phyloP scores from a whole-genome alignment of 768 basidiomycete genomes.

The Tylopilus plumbeoviolaceoides region DNA sequence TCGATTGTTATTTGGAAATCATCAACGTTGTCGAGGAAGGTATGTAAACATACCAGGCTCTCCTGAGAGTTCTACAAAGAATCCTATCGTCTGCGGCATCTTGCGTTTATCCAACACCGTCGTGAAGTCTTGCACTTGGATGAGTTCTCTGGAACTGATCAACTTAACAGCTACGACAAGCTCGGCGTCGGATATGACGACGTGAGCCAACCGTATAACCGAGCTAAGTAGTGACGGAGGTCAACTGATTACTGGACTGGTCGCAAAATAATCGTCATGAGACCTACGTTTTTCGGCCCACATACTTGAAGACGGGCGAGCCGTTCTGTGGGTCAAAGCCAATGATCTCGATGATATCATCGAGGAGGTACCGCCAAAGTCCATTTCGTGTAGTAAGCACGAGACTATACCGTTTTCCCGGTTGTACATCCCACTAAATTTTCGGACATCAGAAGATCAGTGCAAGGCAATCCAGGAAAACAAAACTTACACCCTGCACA shows the following conservation, averaged over 20 bases:
- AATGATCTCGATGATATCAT: slow-evolving; percentile 4
- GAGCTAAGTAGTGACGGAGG: not conserved
- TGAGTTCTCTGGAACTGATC: slow-evolving; percentile 3
- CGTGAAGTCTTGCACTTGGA: slow-evolving; percentile 10
- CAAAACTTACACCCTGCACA: slow-evolving; percentile 7
- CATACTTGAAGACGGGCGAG: slow-evolving; percentile 7
- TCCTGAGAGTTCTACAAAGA: slow-evolving; percentile 10
- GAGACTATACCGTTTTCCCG: slow-evolving; percentile 7
- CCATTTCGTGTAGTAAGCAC: slow-evolving; percentile 15
- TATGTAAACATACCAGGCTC: not conserved
- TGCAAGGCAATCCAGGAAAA: too few species aligned
- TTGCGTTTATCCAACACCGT: slow-evolving; percentile 7
- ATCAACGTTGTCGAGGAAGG: not conserved
- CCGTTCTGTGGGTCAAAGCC: slow-evolving; percentile 1
- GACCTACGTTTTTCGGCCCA: slow-evolving; percentile 7
- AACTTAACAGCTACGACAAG: slow-evolving; percentile 1
- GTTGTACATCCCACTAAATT: slow-evolving; percentile 7
- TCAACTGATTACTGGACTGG: not conserved
- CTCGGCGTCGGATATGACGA: slow-evolving; percentile 1
- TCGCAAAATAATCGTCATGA: not conserved
- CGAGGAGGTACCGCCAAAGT: slow-evolving; percentile 15
- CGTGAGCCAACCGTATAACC: slow-evolving; percentile 2
- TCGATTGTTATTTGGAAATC: too few species aligned
- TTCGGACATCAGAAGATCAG: not conserved
- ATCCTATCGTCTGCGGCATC: slow-evolving; percentile 8